Conservation (phyloP, 179 eudicot genomes). For the Corrigiola litoralis region DNA sequence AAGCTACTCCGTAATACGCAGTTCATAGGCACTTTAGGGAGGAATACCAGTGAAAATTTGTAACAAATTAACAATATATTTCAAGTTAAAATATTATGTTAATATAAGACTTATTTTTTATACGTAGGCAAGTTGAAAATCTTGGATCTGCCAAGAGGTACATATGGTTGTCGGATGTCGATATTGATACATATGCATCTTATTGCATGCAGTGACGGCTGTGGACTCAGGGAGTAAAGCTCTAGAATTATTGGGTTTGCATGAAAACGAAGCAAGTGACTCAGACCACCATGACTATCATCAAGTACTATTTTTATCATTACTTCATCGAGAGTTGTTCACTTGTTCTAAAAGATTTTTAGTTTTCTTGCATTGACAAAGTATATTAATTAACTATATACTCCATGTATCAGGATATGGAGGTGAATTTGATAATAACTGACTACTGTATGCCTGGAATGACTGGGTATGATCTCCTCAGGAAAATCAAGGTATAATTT, state of each 20-base stretch:
- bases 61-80: too few relatives aligned
- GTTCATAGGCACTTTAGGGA: too few relatives aligned
- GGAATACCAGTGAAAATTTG: too few relatives aligned
- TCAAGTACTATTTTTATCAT: conserved; percentile 1
- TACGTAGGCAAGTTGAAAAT: too few relatives aligned
- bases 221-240: conserved; percentile 41
- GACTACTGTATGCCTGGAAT: conserved; percentile 41
- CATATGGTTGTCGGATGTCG: background rate
- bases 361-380: too few relatives aligned
- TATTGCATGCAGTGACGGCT: conserved; percentile 25
- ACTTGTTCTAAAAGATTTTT: too few relatives aligned
- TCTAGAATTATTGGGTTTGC: conserved; percentile 26
- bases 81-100: too few relatives aligned
- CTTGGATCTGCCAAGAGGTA: too few relatives aligned
- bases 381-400: too few relatives aligned
- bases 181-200: background rate
- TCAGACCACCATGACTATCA: conserved; percentile 7
- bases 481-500: conserved; percentile 32
- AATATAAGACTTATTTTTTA: too few relatives aligned
- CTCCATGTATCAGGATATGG: conserved; percentile 21
- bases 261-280: conserved; percentile 5
- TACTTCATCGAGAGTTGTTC: too few relatives aligned
- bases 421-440: conserved; percentile 33
- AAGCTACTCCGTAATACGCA: too few relatives aligned
- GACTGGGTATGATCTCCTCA: conserved; percentile 37